Evolutionary conservation across 1,139 yeast genomes (phyloP).

Genomic region (Yamadazyma triangularis): DNA sequence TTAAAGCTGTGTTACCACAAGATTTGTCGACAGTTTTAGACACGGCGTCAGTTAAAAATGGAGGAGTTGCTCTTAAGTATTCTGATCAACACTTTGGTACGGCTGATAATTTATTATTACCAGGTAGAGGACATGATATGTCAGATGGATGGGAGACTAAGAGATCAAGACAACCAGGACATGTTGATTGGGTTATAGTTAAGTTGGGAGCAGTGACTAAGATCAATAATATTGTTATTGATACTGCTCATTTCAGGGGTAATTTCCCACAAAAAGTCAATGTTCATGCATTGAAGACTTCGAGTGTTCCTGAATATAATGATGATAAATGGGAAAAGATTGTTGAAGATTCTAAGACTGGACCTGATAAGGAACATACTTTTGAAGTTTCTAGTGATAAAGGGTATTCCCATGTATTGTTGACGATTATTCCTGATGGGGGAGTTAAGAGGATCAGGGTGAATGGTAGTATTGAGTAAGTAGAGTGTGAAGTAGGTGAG

Average conservation of each 20-base stretch:
- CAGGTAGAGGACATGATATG: constrained; percentile 95
- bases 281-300: constrained; percentile 47
- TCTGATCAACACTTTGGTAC: constrained; percentile 94
- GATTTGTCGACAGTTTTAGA: constrained; percentile 51
- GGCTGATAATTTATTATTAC: constrained; percentile 80
- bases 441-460: constrained; percentile 90
- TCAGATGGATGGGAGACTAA: constrained; percentile 99
- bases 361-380: constrained; percentile 74
- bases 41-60: constrained; percentile 77
- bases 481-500: too few species aligned
- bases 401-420: constrained; percentile 59
- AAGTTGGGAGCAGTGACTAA: constrained; percentile 65
- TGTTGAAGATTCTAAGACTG: constrained; percentile 68
- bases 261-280: constrained; percentile 81
- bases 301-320: constrained; percentile 29
- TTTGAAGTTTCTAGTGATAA: constrained; percentile 32
- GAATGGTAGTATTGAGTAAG: constrained; percentile 59
- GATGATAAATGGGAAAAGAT: constrained; percentile 60
- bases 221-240: constrained; percentile 61
- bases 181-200: constrained; percentile 85
- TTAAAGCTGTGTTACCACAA: constrained; percentile 54
- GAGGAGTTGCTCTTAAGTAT: constrained; percentile 79
- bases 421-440: constrained; percentile 91
- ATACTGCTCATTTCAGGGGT: constrained; percentile 92
- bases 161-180: constrained; percentile 78